Base-by-base conservation (phyloP, 768 basidiomycete genomes). In the Mycena indigotica region DNA sequence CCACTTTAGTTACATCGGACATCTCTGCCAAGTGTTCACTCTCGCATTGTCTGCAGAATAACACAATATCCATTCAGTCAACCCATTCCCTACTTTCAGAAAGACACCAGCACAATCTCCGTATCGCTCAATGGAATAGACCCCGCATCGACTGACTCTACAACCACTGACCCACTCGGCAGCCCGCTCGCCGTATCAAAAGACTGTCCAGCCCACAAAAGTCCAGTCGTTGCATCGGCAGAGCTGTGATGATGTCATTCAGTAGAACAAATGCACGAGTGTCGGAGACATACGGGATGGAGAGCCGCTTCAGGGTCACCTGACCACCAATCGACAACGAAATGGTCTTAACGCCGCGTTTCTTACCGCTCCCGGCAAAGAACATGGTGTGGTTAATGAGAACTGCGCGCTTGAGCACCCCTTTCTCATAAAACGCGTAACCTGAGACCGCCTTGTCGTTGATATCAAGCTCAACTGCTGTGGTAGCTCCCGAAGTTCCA, bases 381-480 rank as follows among this genome's bases (percentile, higher is more conserved):
- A 69, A 80, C 32, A 80, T 75, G 19, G 70, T 56, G 8, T 67
- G 66, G 65, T 79, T 80, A 62, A 80, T 69, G 63, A 83, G 75
- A 5, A 78, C 65, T 15, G 74, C 73, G 39, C 75, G 73, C 12
- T 52, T 65, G 50, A 79, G 67, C 1, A 17, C 35, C 17, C 67
- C 72, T 26, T 61, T 30, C 57, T 77, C 77, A 62, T 71, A 81
- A 40, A 76, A 69, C 26, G 77, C 79, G 57, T 82, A 80, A 28
- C 78, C 80, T 10, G 77, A 72, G 17, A 80, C 64, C 50, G 71
- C 65, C 16, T 69, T 44, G 53, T 73, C 68, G 57, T 69, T 46
- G 16, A 79, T 61, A 13, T 55, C 38, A 26, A 81, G 66, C 63
- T 83, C 78, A 29, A 72, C 66, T 41, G 73, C 61, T 46, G 68